Evolutionary conservation across 1,139 yeast species (phyloP).

Genomic region (Kodamaea derodonti): DNA sequence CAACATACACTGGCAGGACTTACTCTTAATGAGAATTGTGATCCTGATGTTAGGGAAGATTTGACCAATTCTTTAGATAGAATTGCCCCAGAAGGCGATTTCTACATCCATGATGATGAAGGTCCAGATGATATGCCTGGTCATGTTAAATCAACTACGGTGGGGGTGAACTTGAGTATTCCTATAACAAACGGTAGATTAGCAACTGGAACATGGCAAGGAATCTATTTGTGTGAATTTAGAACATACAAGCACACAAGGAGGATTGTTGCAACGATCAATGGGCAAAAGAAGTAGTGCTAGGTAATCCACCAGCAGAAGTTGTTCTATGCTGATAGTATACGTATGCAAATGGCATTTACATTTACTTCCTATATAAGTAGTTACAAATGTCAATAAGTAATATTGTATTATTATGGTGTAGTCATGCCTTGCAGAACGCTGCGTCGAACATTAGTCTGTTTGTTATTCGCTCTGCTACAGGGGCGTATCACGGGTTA

Average conservation of each 20-base stretch:
- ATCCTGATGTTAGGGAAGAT: conserved; percentile 70
- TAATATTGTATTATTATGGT: too few species aligned
- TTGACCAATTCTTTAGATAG: conserved; percentile 60
- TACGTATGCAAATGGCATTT: background rate
- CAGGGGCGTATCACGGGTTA: too few species aligned
- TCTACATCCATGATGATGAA: conserved; percentile 65
- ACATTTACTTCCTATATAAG: too few species aligned
- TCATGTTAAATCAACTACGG: conserved; percentile 62
- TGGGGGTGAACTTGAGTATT: conserved; percentile 62
- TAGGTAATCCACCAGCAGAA: too few species aligned
- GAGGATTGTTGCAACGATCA: conserved; percentile 67
- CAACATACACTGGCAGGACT: conserved; percentile 80
- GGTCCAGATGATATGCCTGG: conserved; percentile 86
- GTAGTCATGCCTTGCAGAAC: too few species aligned
- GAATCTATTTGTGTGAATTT: conserved; percentile 72
- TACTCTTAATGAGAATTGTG: conserved; percentile 76
- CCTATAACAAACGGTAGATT: conserved; percentile 68
- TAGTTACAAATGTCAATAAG: too few species aligned
- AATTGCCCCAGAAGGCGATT: conserved; percentile 67
- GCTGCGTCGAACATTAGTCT: too few species aligned
- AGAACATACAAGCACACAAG: conserved; percentile 61
- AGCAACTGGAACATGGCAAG: conserved; percentile 84
- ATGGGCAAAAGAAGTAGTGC: conserved; percentile 45
- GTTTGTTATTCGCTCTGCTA: too few species aligned
- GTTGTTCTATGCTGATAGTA: background rate